These are phyloP conservation scores for Amanita phalloides DNA, from an alignment of 768 basidiomycete species.

Conservation along the genomic window DNA sequence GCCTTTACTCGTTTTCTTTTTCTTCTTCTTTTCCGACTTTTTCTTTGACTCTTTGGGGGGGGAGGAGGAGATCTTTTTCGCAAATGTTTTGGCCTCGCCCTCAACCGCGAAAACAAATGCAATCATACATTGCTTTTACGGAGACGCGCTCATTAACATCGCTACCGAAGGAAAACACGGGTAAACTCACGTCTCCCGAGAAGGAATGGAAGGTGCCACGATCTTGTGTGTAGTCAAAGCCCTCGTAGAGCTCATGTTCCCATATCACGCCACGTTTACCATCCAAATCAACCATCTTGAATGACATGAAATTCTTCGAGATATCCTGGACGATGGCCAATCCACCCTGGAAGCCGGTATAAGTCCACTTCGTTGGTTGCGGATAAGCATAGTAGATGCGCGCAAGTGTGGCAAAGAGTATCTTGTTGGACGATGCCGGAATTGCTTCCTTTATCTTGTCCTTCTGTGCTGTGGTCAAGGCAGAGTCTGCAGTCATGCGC, in stretches of 20 bases:
- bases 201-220: slow-evolving; percentile 90
- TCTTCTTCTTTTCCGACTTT: slow-evolving; percentile 44
- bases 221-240: slow-evolving; percentile 74
- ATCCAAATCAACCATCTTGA: slow-evolving; percentile 76
- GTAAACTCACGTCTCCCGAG: slow-evolving; percentile 73
- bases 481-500: slow-evolving; percentile 63
- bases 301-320: slow-evolving; percentile 40
- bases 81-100: slow-evolving; percentile 70
- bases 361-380: slow-evolving; percentile 68
- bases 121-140: slow-evolving; percentile 77
- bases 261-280: slow-evolving; percentile 85
- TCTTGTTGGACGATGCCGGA: slow-evolving; percentile 53
- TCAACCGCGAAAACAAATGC: slow-evolving; percentile 88
- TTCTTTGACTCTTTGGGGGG: slow-evolving; percentile 31
- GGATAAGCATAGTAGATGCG: slow-evolving; percentile 89
- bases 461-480: slow-evolving; percentile 69
- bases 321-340: slow-evolving; percentile 63
- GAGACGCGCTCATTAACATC: slow-evolving; percentile 4
- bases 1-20: slow-evolving; percentile 47
- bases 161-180: background rate
- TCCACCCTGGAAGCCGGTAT: slow-evolving; percentile 81
- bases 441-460: slow-evolving; percentile 58
- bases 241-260: slow-evolving; percentile 86
- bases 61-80: slow-evolving; percentile 63
- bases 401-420: slow-evolving; percentile 69